These are phyloP conservation scores for Leptomonas pyrrhocoris DNA, from an alignment of 208 protist genomes.

Conservation along the genomic window DNA sequence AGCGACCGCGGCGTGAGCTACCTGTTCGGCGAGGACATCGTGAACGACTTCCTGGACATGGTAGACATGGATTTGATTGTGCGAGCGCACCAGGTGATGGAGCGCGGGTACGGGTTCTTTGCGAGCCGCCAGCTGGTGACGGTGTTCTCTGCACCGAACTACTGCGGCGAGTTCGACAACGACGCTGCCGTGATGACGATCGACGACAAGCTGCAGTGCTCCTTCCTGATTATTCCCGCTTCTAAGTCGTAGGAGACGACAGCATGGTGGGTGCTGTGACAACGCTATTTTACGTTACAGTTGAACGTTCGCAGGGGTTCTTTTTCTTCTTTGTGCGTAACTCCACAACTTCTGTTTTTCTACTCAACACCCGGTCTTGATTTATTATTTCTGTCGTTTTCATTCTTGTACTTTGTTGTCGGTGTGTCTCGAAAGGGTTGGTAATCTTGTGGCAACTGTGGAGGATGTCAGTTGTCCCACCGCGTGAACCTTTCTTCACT, in stretches of 20 bases:
- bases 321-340: no score
- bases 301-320: background rate
- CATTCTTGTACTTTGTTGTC: no score
- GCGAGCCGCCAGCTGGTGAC: constrained; percentile 99
- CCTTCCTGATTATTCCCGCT: constrained; percentile 97
- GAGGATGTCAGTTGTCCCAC: no score
- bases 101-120: constrained; percentile 99
- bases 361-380: no score
- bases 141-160: constrained; percentile 99
- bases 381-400: no score
- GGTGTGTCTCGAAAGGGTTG: no score
- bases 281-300: background rate
- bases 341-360: no score
- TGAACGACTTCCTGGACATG: constrained; percentile 98
- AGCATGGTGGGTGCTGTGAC: no score
- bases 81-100: constrained; percentile 98
- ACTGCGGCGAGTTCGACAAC: constrained; percentile 99
- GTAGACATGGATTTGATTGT: constrained; percentile 99
- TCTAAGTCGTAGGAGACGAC: no score
- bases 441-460: no score
- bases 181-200: constrained; percentile 97
- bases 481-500: no score
- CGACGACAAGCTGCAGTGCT: constrained; percentile 98
- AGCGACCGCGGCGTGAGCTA: constrained; percentile 99
- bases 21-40: constrained; percentile 98